Evolutionary conservation across 345 rosid species (phyloP).

Genomic region (Citrus inodora): DNA sequence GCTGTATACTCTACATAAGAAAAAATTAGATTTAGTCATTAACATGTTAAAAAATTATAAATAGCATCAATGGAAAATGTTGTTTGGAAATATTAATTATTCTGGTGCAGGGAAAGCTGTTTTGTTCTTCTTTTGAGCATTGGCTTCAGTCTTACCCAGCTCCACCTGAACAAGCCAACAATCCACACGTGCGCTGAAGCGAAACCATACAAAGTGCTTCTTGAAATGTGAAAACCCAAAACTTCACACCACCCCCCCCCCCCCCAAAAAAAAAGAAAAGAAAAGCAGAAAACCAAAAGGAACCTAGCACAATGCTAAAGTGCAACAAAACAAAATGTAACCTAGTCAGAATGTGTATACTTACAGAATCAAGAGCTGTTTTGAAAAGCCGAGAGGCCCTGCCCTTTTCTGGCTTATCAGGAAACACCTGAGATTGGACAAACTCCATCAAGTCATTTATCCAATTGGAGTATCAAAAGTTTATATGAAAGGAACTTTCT

Average conservation of each 20-base stretch:
- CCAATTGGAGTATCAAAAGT: slow-evolving; percentile 6
- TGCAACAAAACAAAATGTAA: not conserved
- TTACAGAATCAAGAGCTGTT: slow-evolving; percentile 79
- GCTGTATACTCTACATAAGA: not conserved
- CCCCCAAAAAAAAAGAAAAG: not conserved
- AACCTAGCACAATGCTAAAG: not conserved
- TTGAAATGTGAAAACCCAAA: not conserved
- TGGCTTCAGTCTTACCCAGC: not conserved
- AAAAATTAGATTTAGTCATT: not conserved
- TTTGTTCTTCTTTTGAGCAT: not conserved
- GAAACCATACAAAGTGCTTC: not conserved
- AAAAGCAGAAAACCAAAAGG: not conserved
- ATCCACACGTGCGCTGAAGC: not conserved
- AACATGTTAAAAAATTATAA: not conserved
- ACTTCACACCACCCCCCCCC: not conserved
- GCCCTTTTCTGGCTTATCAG: slow-evolving; percentile 85
- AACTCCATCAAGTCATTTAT: not conserved
- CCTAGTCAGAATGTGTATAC: not conserved
- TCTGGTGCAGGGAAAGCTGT: not conserved
- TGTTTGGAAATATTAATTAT: not conserved
- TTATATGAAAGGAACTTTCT: slow-evolving; percentile 4
- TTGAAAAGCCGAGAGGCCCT: slow-evolving; percentile 72
- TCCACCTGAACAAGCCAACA: not conserved
- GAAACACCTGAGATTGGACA: slow-evolving; percentile 62
- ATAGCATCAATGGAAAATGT: not conserved